Percentiles rank a stretch among this genome's conserved stretches.
Evolutionary conservation across 179 eudicot species (phyloP).

Genomic region (Sideroxylon spinosum): DNA sequence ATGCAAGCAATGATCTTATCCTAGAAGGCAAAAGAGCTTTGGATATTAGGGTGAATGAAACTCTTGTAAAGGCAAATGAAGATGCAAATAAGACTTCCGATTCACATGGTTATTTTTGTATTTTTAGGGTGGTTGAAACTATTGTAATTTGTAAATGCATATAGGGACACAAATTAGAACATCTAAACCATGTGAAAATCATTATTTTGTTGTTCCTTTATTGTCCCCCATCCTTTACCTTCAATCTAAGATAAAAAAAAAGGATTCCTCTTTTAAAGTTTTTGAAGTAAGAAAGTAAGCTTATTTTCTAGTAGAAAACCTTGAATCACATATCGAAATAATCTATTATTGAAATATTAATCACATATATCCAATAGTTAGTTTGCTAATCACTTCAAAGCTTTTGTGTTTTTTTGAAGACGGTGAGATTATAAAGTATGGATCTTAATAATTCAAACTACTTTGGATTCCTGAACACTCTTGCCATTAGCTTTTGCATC

Average conservation of each 20-base stretch:
- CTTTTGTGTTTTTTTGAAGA: background rate
- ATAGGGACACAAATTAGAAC: too few relatives aligned
- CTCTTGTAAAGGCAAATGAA: too few relatives aligned
- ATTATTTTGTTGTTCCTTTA: too few relatives aligned
- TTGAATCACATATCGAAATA: background rate
- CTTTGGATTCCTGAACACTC: conserved; percentile 15
- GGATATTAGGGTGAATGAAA: too few relatives aligned
- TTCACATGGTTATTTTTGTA: too few relatives aligned
- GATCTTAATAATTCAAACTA: background rate
- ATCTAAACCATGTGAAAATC: too few relatives aligned
- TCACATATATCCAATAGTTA: background rate
- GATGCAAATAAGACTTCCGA: too few relatives aligned
- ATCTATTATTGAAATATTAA: background rate
- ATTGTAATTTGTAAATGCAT: too few relatives aligned
- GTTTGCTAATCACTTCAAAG: background rate
- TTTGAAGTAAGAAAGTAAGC: background rate
- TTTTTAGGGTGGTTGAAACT: too few relatives aligned
- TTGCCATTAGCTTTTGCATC: conserved; percentile 3
- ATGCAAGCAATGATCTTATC: background rate
- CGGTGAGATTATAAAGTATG: background rate
- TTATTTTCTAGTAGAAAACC: background rate
- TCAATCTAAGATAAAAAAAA: too few relatives aligned
- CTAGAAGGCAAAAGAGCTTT: background rate
- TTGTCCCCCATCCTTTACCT: too few relatives aligned
- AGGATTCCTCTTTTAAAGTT: background rate